These are phyloP conservation scores for Mycena epipterygia DNA, from an alignment of 768 basidiomycete genomes.

Conservation along the genomic window DNA sequence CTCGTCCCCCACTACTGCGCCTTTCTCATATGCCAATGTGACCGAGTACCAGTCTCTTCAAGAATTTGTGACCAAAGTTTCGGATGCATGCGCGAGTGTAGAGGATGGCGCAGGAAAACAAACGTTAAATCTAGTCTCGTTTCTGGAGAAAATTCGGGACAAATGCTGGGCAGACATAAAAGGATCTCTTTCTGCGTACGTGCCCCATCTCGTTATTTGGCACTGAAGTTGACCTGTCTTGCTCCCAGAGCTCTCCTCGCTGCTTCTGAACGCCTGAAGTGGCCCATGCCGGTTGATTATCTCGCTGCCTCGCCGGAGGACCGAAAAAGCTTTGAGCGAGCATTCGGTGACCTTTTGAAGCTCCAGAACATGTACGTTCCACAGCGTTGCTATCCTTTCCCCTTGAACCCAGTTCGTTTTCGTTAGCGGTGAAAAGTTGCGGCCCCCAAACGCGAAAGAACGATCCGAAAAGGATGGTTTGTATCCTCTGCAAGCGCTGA, in stretches of 20 bases:
- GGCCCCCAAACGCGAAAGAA: constrained; percentile 40
- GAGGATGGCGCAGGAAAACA: constrained; percentile 64
- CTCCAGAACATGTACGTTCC: constrained; percentile 83
- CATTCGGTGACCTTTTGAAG: constrained; percentile 81
- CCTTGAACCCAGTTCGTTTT: constrained; percentile 12
- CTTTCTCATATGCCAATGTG: constrained; percentile 62
- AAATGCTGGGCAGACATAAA: constrained; percentile 87
- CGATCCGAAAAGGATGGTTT: constrained; percentile 66
- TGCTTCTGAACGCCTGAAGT: constrained; percentile 82
- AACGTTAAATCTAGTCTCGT: constrained; percentile 69
- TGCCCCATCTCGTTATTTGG: constrained; percentile 26
- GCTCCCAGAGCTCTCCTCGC: constrained; percentile 68
- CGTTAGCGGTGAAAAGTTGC: constrained; percentile 67
- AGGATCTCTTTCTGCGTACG: constrained; percentile 71
- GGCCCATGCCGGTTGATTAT: constrained; percentile 87
- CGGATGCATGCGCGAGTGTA: constrained; percentile 56
- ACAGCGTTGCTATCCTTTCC: neutral
- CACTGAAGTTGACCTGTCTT: constrained; percentile 13
- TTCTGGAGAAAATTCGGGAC: constrained; percentile 73
- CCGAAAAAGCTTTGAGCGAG: constrained; percentile 76
- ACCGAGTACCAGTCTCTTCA: constrained; percentile 74
- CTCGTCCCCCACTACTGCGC: constrained; percentile 45
- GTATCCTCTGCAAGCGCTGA: constrained; percentile 88
- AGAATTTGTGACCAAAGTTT: constrained; percentile 67
- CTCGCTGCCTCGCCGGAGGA: constrained; percentile 60